Base-by-base conservation (phyloP, 2,329 filamentous ascomycete species). In the Lizonia empirigonia region DNA sequence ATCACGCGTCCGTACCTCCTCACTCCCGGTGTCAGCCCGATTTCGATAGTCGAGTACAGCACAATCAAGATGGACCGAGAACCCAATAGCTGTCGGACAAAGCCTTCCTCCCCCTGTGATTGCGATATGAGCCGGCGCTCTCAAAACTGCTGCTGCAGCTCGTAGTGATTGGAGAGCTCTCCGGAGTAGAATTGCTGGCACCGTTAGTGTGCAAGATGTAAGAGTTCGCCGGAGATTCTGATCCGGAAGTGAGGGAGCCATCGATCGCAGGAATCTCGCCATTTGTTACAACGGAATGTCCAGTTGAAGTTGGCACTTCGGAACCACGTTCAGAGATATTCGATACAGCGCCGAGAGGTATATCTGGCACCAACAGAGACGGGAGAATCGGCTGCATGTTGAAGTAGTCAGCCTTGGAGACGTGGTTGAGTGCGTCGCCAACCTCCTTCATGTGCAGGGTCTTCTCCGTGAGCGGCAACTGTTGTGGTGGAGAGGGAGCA, bases 201-300 rank as follows among this genome's bases (percentile, higher is more conserved):
- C 92, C 92, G 72, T 97, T 96, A 56, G 91, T 91, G 16, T 96
- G 82, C 44, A 97, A 78, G 7, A 90, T 90, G 27, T 96, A 83
- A 0, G 91, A 96, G 76, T 96, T 92, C 74, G 96, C 96, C 50
- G 91, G 96, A 60, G 89, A 94, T 9, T 90, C 96, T 75, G 96
- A 90, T 53, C 91, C 91, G 71, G 97, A 92, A 53, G 96, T 87
- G 52, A 89, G 92, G 71, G 97, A 96, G 71, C 87, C 87, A 80
- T 97, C 96, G 80, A 96, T 96, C 0, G 89, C 20, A 15, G 37
- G 18, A 7, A 52, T 35, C n/a, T 38, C 45, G 3, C 4, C 33
- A n/a, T 9, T 36, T 4, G 40, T 30, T 3, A 23, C 32, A 5
- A n/a, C 27, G 7, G 49, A 34, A 8, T 36, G 32, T 4, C 12